Conservation (phyloP, 352 stramenopile genomes). For the Aphanomyces euteiches region DNA sequence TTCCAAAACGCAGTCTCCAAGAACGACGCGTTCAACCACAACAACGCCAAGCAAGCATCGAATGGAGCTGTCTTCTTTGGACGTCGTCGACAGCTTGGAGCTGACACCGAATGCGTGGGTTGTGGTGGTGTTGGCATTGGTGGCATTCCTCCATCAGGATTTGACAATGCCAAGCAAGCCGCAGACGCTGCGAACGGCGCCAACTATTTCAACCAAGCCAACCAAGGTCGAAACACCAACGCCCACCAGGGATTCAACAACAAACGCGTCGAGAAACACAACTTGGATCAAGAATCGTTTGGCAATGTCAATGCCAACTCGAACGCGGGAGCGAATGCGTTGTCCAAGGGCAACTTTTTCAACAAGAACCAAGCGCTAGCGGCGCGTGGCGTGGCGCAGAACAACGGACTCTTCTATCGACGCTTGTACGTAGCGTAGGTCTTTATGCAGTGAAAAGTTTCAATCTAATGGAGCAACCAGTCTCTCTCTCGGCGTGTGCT, state of each 20-base stretch:
- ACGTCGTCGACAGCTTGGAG: too few relatives aligned
- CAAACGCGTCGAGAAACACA: not conserved
- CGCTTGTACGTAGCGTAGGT: too few relatives aligned
- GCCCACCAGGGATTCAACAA: not conserved
- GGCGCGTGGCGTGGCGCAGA: not conserved
- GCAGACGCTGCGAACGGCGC: not conserved
- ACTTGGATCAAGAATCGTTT: not conserved
- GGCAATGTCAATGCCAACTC: not conserved
- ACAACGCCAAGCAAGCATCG: not conserved
- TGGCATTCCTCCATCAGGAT: not conserved
- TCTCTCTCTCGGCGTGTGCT: too few relatives aligned
- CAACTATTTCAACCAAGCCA: not conserved
- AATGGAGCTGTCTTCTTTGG: not conserved
- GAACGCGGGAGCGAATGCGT: not conserved
- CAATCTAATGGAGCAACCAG: too few relatives aligned
- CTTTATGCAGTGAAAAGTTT: too few relatives aligned
- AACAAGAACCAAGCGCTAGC: not conserved
- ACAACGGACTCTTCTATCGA: not conserved
- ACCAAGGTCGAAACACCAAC: not conserved
- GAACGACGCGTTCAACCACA: not conserved
- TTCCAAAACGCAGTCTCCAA: not conserved
- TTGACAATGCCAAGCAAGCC: not conserved
- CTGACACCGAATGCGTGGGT: not conserved
- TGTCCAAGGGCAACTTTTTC: not conserved
- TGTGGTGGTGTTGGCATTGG: not conserved